Percentiles rank a stretch among this genome's conserved stretches.
Evolutionary conservation across 805 yeast genomes (phyloP).

Genomic region (Metschnikowia lochheadii): DNA sequence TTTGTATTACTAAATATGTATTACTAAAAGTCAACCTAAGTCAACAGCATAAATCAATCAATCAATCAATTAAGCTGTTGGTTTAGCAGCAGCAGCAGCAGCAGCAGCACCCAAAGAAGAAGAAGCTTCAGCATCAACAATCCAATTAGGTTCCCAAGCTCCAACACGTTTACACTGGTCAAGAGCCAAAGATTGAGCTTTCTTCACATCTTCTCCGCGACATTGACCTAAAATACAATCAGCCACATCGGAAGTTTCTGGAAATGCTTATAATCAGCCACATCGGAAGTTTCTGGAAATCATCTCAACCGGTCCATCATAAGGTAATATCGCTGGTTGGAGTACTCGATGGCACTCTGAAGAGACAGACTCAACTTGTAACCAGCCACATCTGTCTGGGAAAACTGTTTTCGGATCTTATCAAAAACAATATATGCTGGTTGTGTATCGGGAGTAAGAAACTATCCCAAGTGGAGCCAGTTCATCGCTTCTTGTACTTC

Average conservation of each 20-base stretch:
- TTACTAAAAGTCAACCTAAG: no score
- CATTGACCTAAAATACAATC: conserved; percentile 27
- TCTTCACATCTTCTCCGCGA: conserved; percentile 27
- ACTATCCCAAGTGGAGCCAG: conserved; percentile 71
- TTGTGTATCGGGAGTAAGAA: conserved; percentile 61
- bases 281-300: no score
- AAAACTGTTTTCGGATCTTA: conserved; percentile 55
- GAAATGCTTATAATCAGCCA: no score
- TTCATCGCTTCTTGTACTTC: conserved; percentile 34
- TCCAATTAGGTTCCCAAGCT: conserved; percentile 33
- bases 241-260: conserved; percentile 42
- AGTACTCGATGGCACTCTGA: conserved; percentile 34
- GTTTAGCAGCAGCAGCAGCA: no score
- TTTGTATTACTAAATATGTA: no score
- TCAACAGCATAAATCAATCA: no score
- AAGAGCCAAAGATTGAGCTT: conserved; percentile 29
- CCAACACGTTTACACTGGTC: conserved; percentile 34
- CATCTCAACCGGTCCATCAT: conserved; percentile 70
- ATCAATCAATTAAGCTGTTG: no score
- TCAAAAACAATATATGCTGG: conserved; percentile 66
- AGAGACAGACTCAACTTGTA: conserved; percentile 12
- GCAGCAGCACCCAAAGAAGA: conserved; percentile 6
- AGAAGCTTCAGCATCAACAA: conserved; percentile 22
- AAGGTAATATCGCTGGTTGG: conserved; percentile 55
- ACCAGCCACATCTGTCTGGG: conserved; percentile 12